phyloP scores from a whole-genome alignment of 2,329 filamentous ascomycete genomes.

The Aspergillus pseudoglaucus region DNA sequence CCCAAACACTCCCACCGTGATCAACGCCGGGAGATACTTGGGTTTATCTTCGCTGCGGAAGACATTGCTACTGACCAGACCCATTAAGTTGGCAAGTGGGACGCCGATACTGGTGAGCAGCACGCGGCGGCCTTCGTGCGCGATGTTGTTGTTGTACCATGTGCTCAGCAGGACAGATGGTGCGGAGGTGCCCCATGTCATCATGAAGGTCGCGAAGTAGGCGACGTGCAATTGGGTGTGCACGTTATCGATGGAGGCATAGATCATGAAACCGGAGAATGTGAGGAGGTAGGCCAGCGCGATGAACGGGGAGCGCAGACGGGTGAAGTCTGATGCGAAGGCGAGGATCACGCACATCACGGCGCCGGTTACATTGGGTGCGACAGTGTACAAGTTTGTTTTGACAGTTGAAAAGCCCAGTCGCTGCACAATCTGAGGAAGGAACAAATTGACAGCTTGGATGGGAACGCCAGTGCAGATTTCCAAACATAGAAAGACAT shows the following conservation, averaged over 20 bases:
- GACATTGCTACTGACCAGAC: slow-evolving; percentile 62
- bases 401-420: slow-evolving; percentile 52
- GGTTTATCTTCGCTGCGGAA: slow-evolving; percentile 59
- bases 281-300: slow-evolving; percentile 67
- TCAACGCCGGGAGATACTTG: slow-evolving; percentile 60
- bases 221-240: slow-evolving; percentile 56
- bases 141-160: slow-evolving; percentile 80
- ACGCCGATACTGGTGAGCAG: slow-evolving; percentile 66
- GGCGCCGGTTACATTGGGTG: slow-evolving; percentile 69
- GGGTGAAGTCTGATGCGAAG: slow-evolving; percentile 60
- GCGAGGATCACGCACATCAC: slow-evolving; percentile 66
- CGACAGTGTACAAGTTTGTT: slow-evolving; percentile 76
- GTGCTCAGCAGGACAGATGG: slow-evolving; percentile 61
- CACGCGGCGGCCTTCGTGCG: slow-evolving; percentile 66
- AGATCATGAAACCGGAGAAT: slow-evolving; percentile 73
- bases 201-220: slow-evolving; percentile 74
- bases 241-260: slow-evolving; percentile 62
- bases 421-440: slow-evolving; percentile 52
- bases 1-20: slow-evolving; percentile 50
- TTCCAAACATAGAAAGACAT: slow-evolving; percentile 51
- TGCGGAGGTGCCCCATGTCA: slow-evolving; percentile 72
- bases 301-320: slow-evolving; percentile 68
- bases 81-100: slow-evolving; percentile 71
- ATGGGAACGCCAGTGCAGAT: slow-evolving; percentile 55
- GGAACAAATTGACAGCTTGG: slow-evolving; percentile 51